A percentile compares a stretch with the other conserved stretches of the same genome.
These are phyloP conservation scores for Prunus davidiana DNA, from an alignment of 306 rosid genomes.

Conservation along the genomic window DNA sequence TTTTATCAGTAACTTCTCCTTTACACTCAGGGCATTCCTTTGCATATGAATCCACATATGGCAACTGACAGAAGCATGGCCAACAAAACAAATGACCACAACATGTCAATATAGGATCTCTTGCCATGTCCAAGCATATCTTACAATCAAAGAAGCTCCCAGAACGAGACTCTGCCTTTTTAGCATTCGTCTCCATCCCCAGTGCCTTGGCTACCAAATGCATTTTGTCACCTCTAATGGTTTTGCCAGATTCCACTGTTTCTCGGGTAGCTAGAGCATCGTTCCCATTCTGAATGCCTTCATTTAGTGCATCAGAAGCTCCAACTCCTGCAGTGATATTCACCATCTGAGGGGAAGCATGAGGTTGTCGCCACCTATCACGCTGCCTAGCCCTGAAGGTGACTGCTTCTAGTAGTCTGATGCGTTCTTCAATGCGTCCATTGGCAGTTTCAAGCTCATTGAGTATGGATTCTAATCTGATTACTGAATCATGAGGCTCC, in stretches of 20 bases:
- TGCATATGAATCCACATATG: conserved; percentile 41
- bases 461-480: conserved; percentile 41
- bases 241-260: conserved; percentile 5
- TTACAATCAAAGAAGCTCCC: conserved; percentile 63
- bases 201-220: conserved; percentile 55
- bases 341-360: conserved; percentile 25
- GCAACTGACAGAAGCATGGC: conserved; percentile 64
- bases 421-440: conserved; percentile 56
- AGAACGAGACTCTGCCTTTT: conserved; percentile 14
- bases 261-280: conserved; percentile 21
- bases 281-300: conserved; percentile 3
- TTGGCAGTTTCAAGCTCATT: conserved; percentile 58
- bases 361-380: conserved; percentile 34
- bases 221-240: conserved; percentile 23
- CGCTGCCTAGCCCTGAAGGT: conserved; percentile 48
- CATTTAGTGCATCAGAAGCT: conserved; percentile 15
- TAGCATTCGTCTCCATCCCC: conserved; percentile 33
- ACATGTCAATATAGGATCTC: conserved; percentile 71
- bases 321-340: conserved; percentile 21
- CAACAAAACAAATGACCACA: conserved; percentile 95
- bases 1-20: conserved; percentile 58
- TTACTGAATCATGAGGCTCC: conserved; percentile 40
- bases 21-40: conserved; percentile 73
- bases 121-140: conserved; percentile 52
- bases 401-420: conserved; percentile 55